phyloP scores from a whole-genome alignment of 2,329 filamentous ascomycete genomes.

The Colletotrichum sp. region DNA sequence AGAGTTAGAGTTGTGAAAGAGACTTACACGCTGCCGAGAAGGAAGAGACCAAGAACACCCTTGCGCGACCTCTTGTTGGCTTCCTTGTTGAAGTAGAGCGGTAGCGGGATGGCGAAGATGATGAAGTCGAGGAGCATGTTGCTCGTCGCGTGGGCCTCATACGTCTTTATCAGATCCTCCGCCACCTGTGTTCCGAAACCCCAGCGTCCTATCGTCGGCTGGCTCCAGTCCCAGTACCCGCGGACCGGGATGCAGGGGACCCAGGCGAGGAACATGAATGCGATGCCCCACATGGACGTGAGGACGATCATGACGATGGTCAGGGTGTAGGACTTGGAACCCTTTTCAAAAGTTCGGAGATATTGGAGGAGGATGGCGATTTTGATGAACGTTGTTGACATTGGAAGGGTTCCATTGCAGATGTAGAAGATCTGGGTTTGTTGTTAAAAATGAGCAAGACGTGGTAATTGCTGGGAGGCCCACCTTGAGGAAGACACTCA shows the following conservation, averaged over 20 bases:
- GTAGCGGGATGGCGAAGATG: conserved; percentile 35
- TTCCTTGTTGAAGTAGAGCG: conserved; percentile 31
- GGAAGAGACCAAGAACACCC: conserved; percentile 32
- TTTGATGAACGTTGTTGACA: conserved; percentile 24
- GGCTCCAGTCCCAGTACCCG: conserved; percentile 34
- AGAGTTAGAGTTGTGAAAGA: background rate
- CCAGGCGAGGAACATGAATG: conserved; percentile 34
- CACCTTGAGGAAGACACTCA: conserved; percentile 5
- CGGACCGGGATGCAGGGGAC: conserved; percentile 35
- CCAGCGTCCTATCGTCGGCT: conserved; percentile 19
- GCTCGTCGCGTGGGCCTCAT: conserved; percentile 29
- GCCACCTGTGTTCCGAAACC: conserved; percentile 33
- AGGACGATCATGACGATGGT: conserved; percentile 26
- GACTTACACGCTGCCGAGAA: conserved; percentile 35
- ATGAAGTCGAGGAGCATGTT: conserved; percentile 36
- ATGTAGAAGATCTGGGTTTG: conserved; percentile 20
- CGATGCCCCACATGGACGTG: conserved; percentile 32
- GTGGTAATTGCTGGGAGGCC: too few species aligned
- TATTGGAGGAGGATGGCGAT: conserved; percentile 25
- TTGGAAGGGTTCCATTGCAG: conserved; percentile 20
- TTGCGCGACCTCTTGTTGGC: conserved; percentile 32
- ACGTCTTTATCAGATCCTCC: conserved; percentile 28
- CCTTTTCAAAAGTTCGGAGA: conserved; percentile 19
- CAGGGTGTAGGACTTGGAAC: conserved; percentile 12
- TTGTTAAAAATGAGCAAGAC: background rate